Base-by-base conservation (phyloP, 306 rosid species). In the Vigna hirtella region DNA sequence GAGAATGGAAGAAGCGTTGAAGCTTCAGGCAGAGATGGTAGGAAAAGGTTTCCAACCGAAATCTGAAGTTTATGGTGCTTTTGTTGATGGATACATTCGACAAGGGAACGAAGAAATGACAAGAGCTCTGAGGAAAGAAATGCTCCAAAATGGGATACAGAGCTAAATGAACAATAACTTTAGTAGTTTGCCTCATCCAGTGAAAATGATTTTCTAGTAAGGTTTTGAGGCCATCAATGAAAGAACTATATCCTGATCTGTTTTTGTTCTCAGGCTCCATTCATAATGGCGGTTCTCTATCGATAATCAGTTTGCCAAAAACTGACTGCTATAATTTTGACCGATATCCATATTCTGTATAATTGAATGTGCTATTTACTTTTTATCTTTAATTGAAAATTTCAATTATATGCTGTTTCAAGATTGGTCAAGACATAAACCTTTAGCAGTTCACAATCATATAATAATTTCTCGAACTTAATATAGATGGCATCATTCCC, bases 1-100 rank as follows among this genome's bases (percentile, higher is more conserved):
- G 76, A 89, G 76, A 30, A 81, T 87, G 88, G 92, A 89, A 70
- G 90, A 85, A 69, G 97, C 90, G 0, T 38, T 90, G 75, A 88
- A 87, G 82, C 82, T 92, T 83, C 98, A 91, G 82, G 93, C 89
- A 1, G 88, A 95, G 87, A 95, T 92, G 98, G 88, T 89, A 28
- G 93, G 96, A 22, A 90, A 82, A 82, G 98, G 97, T 47, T 88
- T 83, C 79, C 75, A 75, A 66, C 90, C 84, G 4, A 83, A 77
- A 72, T 79, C 55, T 7, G 85, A 89, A 67, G 64, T 89, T 56
- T 94, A 94, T 77, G 61, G 48, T n/a, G 87, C 88, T 72, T 90
- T 94, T 79, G 77, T 92, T 43, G 85, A 82, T 55, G 93, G 90
- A 15, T 90, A 87, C 49, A 50, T 62, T 77, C 73, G 80, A 71